Evolutionary conservation across 2,329 filamentous ascomycete genomes (phyloP).

Genomic region (Conoideocrella luteorostrata): DNA sequence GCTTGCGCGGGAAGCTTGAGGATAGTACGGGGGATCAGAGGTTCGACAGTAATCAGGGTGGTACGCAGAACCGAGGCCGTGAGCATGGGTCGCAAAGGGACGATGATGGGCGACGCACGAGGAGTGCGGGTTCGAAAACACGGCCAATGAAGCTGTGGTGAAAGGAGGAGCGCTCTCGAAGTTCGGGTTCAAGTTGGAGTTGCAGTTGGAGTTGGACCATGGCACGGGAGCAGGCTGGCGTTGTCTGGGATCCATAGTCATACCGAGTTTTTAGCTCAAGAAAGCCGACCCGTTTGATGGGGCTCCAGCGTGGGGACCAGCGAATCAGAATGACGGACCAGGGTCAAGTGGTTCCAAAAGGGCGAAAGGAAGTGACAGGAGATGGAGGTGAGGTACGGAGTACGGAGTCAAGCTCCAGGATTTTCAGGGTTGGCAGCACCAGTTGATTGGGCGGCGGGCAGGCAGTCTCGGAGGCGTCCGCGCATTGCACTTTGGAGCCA

Average conservation of each 20-base stretch:
- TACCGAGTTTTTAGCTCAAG: constrained; percentile 29
- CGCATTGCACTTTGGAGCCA: no score
- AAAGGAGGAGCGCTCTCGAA: constrained; percentile 6
- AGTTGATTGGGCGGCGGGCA: no score
- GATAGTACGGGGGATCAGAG: constrained; percentile 37
- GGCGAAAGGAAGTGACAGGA: not conserved
- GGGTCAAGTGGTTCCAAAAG: not conserved
- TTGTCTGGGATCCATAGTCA: constrained; percentile 26
- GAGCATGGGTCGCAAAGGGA: constrained; percentile 5
- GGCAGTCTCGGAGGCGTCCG: no score
- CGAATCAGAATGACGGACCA: constrained; percentile 1
- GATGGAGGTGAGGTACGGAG: not conserved
- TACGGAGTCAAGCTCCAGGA: not conserved
- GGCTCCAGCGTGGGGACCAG: constrained; percentile 4
- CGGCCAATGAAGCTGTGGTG: constrained; percentile 5
- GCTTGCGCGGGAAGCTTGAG: constrained; percentile 23
- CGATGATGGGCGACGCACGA: constrained; percentile 8
- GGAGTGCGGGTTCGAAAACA: constrained; percentile 6
- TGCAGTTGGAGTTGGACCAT: constrained; percentile 6
- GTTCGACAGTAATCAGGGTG: constrained; percentile 28
- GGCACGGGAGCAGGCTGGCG: constrained; percentile 14
- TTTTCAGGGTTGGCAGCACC: not conserved
- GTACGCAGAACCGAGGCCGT: constrained; percentile 19
- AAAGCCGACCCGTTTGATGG: constrained; percentile 16
- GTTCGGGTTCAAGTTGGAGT: constrained; percentile 1